phyloP scores from a whole-genome alignment of 352 stramenopile genomes.

The Pythium scleroteichum region DNA sequence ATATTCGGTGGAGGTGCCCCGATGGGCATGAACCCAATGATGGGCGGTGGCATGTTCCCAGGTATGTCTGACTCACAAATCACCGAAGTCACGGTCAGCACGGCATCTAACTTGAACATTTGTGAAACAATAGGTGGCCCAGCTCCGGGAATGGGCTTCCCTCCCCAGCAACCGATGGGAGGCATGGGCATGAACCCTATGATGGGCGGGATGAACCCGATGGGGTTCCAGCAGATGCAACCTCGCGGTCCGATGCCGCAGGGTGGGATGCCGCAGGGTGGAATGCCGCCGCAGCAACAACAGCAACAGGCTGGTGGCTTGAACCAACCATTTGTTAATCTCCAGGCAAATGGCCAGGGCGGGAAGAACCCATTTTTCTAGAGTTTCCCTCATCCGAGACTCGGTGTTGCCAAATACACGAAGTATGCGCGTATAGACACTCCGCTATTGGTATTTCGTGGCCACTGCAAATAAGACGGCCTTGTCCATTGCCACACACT shows the following conservation, averaged over 20 bases:
- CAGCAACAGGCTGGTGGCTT: conserved; percentile 49
- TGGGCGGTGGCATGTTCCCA: conserved; percentile 45
- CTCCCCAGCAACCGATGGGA: conserved; percentile 30
- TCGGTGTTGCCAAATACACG: conserved; percentile 9
- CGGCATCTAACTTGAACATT: not conserved
- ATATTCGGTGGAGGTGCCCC: conserved; percentile 19
- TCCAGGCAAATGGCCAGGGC: conserved; percentile 28
- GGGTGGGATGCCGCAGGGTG: conserved; percentile 35
- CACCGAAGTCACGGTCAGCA: not conserved
- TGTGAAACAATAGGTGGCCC: conserved; percentile 23
- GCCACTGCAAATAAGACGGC: conserved; percentile 34
- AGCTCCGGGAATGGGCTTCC: conserved; percentile 51
- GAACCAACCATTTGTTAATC: conserved; percentile 81
- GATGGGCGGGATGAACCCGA: conserved; percentile 51
- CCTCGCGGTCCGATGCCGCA: conserved; percentile 44
- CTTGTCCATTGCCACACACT: conserved; percentile 29
- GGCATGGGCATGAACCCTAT: conserved; percentile 63
- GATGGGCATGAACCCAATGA: conserved; percentile 54
- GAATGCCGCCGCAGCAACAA: conserved; percentile 37
- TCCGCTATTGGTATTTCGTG: conserved; percentile 23
- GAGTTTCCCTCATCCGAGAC: conserved; percentile 12
- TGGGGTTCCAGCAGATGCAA: conserved; percentile 49
- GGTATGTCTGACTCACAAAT: conserved; percentile 37
- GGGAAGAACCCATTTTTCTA: conserved; percentile 55
- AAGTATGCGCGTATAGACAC: conserved; percentile 6